Conservation (phyloP, 352 stramenopile species). For the Phytophthora brassicae region DNA sequence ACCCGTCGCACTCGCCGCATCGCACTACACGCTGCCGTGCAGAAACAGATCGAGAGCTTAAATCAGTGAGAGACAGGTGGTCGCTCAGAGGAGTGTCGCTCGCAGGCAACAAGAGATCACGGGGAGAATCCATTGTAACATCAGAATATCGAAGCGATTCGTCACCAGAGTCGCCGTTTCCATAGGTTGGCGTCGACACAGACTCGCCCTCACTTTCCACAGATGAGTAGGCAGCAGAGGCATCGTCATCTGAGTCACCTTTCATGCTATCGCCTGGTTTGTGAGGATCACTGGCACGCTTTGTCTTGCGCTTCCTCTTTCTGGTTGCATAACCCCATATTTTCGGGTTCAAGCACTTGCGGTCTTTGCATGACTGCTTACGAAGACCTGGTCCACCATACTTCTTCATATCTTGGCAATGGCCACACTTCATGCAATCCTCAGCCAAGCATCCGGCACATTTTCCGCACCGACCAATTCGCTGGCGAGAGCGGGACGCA, state of each 20-base stretch:
- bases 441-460: conserved; percentile 75
- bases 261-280: conserved; percentile 29
- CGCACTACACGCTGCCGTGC: conserved; percentile 67
- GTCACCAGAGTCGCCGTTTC: conserved; percentile 27
- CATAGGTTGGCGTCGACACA: conserved; percentile 28
- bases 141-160: conserved; percentile 37
- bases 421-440: conserved; percentile 86
- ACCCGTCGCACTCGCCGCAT: conserved; percentile 75
- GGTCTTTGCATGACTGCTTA: conserved; percentile 88
- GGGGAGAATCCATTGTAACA: conserved; percentile 31
- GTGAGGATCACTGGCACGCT: conserved; percentile 15
- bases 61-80: conserved; percentile 38
- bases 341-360: conserved; percentile 80
- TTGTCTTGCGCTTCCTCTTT: conserved; percentile 44
- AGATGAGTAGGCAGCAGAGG: conserved; percentile 45
- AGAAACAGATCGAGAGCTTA: conserved; percentile 37
- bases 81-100: conserved; percentile 43
- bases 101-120: conserved; percentile 38
- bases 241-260: conserved; percentile 48
- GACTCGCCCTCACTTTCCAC: conserved; percentile 62
- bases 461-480: conserved; percentile 78
- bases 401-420: conserved; percentile 91
- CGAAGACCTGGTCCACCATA: conserved; percentile 83
- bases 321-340: conserved; percentile 50
- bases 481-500: conserved; percentile 50